Conservation (phyloP, 129 eudicot genomes). For the Escallonia herrerae region DNA sequence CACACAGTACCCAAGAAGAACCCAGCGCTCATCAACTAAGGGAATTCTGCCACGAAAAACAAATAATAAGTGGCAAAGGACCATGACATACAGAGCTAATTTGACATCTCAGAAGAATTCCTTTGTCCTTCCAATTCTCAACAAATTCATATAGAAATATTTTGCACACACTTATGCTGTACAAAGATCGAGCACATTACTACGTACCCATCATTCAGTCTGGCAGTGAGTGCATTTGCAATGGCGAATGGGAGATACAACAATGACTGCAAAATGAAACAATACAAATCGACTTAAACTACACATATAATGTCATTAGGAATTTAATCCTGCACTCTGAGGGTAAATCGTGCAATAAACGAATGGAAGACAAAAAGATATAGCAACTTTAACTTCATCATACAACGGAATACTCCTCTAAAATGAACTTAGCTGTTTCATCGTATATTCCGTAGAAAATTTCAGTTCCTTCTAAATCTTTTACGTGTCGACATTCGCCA, state of each 20-base stretch:
- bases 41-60: conserved; percentile 54
- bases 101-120: neutral
- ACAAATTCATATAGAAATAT: conserved; percentile 1
- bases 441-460: too few species aligned
- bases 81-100: neutral
- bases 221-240: conserved; percentile 86
- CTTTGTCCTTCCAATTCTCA: conserved; percentile 1
- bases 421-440: too few species aligned
- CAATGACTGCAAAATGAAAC: conserved; percentile 52
- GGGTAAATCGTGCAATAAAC: too few species aligned
- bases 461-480: too few species aligned
- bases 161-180: neutral
- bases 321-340: neutral
- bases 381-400: too few species aligned
- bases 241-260: conserved; percentile 84
- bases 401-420: too few species aligned
- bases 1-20: conserved; percentile 65
- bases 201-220: conserved; percentile 83
- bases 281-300: neutral
- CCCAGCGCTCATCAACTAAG: conserved; percentile 74
- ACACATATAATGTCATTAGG: neutral
- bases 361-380: neutral
- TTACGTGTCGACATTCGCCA: too few species aligned
- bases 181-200: conserved; percentile 5
- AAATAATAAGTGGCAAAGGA: neutral